Evolutionary conservation across 2,329 filamentous ascomycete species (phyloP).

Genomic region (Erysiphe pisi): DNA sequence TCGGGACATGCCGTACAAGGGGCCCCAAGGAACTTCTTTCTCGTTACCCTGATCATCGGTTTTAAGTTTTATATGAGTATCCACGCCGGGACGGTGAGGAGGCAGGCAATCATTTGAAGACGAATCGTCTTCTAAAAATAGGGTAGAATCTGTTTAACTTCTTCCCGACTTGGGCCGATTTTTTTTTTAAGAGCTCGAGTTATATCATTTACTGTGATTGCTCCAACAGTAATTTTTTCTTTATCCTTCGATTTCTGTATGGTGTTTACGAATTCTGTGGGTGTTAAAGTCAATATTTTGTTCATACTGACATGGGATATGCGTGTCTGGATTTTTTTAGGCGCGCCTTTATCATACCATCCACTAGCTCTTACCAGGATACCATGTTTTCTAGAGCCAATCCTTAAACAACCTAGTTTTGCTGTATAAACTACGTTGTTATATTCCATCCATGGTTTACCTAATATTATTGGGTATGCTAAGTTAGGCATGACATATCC

Average conservation of each 20-base stretch:
- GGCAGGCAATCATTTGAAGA: too few relatives aligned
- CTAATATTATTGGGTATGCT: constrained; percentile 5
- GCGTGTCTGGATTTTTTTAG: not conserved
- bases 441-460: not conserved
- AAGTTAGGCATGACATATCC: not conserved
- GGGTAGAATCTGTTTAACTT: not conserved
- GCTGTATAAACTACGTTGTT: not conserved
- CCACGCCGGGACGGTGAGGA: not conserved
- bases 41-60: not conserved
- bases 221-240: not conserved
- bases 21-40: too few relatives aligned
- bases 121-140: too few relatives aligned
- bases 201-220: not conserved
- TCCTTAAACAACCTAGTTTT: not conserved
- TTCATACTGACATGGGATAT: not conserved
- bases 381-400: not conserved
- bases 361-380: not conserved
- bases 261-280: not conserved
- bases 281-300: not conserved
- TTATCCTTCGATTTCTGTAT: not conserved
- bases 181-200: too few relatives aligned
- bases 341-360: not conserved
- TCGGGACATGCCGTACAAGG: too few relatives aligned
- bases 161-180: too few relatives aligned
- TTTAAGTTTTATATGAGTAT: not conserved